Evolutionary conservation across 306 rosid genomes (phyloP).

Genomic region (Hylodesmum podocarpum): DNA sequence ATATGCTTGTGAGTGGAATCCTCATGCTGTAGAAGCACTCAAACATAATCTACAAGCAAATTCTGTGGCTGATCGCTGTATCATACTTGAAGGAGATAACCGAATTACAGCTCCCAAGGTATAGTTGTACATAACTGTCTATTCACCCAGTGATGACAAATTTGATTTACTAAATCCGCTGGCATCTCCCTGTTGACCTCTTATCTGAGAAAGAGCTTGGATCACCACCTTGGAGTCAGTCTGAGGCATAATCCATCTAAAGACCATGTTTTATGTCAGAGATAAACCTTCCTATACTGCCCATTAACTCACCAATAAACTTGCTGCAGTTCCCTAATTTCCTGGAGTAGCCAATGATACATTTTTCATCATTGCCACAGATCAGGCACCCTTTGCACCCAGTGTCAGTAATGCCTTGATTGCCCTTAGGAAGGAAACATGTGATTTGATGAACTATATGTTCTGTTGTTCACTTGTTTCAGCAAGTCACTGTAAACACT

Average conservation of each 20-base stretch:
- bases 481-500: not conserved
- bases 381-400: not conserved
- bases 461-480: constrained; percentile 9
- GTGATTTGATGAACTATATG: not conserved
- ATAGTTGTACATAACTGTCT: constrained; percentile 17
- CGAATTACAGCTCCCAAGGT: constrained; percentile 80
- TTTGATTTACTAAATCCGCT: not conserved
- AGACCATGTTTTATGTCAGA: not conserved
- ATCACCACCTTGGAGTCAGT: not conserved
- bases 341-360: not conserved
- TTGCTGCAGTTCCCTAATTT: not conserved
- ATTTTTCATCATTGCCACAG: not conserved
- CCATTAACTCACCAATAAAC: not conserved
- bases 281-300: not conserved
- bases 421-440: constrained; percentile 11
- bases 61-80: constrained; percentile 68
- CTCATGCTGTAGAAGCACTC: constrained; percentile 83
- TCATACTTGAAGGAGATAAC: constrained; percentile 86
- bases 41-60: constrained; percentile 63
- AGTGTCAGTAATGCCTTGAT: not conserved
- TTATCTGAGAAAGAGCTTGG: not conserved
- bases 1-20: constrained; percentile 96
- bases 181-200: not conserved
- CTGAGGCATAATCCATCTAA: not conserved
- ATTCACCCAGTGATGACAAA: not conserved